Base-by-base conservation (phyloP, 2,329 filamentous ascomycete species). In the Gnomoniopsis sp. region DNA sequence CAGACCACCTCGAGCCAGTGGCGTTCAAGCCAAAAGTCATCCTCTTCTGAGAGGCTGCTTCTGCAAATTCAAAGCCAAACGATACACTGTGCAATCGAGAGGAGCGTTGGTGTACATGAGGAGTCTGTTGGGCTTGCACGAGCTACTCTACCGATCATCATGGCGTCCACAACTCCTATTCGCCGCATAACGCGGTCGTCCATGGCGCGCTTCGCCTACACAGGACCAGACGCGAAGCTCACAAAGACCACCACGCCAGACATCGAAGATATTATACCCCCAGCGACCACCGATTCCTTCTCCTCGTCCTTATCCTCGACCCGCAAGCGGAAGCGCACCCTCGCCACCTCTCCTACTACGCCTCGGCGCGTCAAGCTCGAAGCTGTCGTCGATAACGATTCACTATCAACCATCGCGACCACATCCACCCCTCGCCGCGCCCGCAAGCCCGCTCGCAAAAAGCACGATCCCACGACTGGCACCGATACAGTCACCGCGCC, bases 401-500 rank as follows among this genome's bases (percentile, higher is more conserved):
- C 15, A 17, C 17, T 23, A 7, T 47, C 53, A 2, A n/a, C 52
- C 17, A 26, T 14, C 8, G 10, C 7, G 19, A 72, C 60, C 65
- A 63, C 36, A 55, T 22, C 62, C 8, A 46, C 48, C 21, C 49
- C 52, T 6, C 62, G 62, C 66, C 59, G 57, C 57, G 41, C 60
- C 43, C 56, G 65, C 49, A 74, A 72, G 59, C 67, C 81, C 2
- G 80, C 77, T 12, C 75, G 78, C 53, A 65, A 57, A 33, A 58
- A 59, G 2, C 64, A 64, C 55, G 63, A 67, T 50, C 58, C 66
- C 1, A 4, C 62, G 8, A 67, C 66, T 0, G 66, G 66, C 33
- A 58, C 50, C n/a, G 72, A 26, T 69, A 74, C 58, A 71, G 74
- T 78, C 8, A 68, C 74, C n/a, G 85, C 91, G 1, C 92, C 93